Evolutionary conservation across 2,329 filamentous ascomycete genomes (phyloP), one percentile per base, ranked within the genome.

Genomic region (Ilyonectria destructans): DNA sequence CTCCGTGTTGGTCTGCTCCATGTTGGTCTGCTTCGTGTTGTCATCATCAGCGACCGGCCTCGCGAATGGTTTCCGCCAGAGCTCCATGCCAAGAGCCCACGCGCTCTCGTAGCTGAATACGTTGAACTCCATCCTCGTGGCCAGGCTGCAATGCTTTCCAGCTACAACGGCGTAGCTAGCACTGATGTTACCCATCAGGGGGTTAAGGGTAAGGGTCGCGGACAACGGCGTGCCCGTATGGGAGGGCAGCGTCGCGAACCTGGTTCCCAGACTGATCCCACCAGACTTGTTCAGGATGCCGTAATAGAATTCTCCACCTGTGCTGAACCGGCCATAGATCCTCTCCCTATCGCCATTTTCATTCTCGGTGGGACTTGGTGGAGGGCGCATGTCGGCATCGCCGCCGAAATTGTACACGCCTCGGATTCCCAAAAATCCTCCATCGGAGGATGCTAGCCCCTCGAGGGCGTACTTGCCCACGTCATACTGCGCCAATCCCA

Each of bases 91-190:
- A 26, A 98, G 88, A 29, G 95, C 92, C 86, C 97, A 92, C 66
- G 96, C 93, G 78, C 94, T 97, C 84, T 99, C 96, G 84, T 98
- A 99, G 79, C 94, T 97, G 82, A 98, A 98, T 57, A 98, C 93
- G 77, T 99, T 99, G 83, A 99, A 99, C 78, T 97, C 95, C 83
- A 98, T 96, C 57, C 93, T 91, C 23, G 95, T 97, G 71, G 95
- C 96, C 57, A 99, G 88, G 12, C 94, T 93, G 73, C 97, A 89
- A 75, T 94, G 90, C 37, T 89, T 89, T 3, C 94, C 94, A 2
- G 96, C 96, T 77, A 94, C 92, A 55, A 98, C 93, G 0, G 96
- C 93, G 80, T 99, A 99, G 17, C 91, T 97, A 40, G 95, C 94
- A 65, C 93, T 95, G 67, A 99, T 87, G 77, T 94, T 97, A 19